phyloP scores from a whole-genome alignment of 805 yeast genomes.

The Wickerhamiella siamensis region DNA sequence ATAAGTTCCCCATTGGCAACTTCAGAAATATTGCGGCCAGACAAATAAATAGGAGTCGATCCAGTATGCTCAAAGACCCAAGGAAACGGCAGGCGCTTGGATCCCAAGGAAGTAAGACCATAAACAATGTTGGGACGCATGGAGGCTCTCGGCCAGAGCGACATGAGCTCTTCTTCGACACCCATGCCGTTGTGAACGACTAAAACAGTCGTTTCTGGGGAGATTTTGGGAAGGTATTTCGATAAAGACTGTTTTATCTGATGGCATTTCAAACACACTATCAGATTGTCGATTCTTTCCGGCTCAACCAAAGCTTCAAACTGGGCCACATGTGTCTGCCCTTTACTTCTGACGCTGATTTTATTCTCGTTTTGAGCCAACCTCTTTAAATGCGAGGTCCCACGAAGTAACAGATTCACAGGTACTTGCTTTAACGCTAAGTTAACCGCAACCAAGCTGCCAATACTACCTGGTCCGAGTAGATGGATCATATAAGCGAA shows the following conservation, averaged over 20 bases:
- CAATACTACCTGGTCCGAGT: constrained; percentile 43
- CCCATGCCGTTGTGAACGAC: constrained; percentile 86
- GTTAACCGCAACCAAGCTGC: constrained; percentile 36
- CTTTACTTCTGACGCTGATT: constrained; percentile 12
- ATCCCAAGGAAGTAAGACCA: constrained; percentile 80
- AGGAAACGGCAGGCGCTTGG: constrained; percentile 34
- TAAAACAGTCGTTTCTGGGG: constrained; percentile 39
- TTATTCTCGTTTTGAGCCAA: constrained; percentile 23
- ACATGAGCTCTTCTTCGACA: constrained; percentile 35
- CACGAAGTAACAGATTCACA: constrained; percentile 32
- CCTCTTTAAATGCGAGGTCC: constrained; percentile 29
- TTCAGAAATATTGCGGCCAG: background rate
- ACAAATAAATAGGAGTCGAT: constrained; percentile 36
- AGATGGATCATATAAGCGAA: constrained; percentile 21
- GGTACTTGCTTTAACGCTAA: constrained; percentile 26
- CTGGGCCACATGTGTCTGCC: constrained; percentile 20
- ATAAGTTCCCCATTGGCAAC: background rate
- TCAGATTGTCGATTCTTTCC: constrained; percentile 36
- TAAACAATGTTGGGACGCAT: constrained; percentile 46
- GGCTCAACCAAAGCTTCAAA: constrained; percentile 12
- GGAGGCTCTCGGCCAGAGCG: constrained; percentile 37
- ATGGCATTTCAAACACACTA: constrained; percentile 69
- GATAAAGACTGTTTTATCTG: constrained; percentile 51
- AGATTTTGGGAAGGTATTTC: constrained; percentile 38
- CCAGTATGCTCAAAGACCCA: constrained; percentile 56